phyloP scores from a whole-genome alignment of 352 stramenopile species.

The Pythium phragmiticola region DNA sequence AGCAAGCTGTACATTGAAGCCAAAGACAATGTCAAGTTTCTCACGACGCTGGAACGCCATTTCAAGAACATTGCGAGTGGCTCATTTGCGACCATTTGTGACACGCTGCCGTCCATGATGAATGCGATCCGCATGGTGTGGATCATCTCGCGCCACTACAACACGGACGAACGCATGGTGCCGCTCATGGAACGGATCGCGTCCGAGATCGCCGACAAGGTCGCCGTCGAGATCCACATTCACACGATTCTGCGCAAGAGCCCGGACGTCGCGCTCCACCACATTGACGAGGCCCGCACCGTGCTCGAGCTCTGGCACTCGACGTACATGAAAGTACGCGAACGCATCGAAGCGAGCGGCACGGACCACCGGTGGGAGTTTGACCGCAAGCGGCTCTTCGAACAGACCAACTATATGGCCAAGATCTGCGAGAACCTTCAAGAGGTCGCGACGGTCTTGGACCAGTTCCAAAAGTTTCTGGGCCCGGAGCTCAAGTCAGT shows the following conservation, averaged over 20 bases:
- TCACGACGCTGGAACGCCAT: slow-evolving; percentile 94
- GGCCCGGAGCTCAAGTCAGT: slow-evolving; percentile 95
- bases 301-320: slow-evolving; percentile 93
- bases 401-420: slow-evolving; percentile 96
- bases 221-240: slow-evolving; percentile 90
- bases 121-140: slow-evolving; percentile 97
- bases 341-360: slow-evolving; percentile 92
- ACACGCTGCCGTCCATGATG: slow-evolving; percentile 96
- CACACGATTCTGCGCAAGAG: slow-evolving; percentile 85
- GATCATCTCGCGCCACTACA: slow-evolving; percentile 97
- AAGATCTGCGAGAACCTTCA: slow-evolving; percentile 94
- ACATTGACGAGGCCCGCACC: slow-evolving; percentile 90
- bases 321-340: slow-evolving; percentile 94
- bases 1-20: slow-evolving; percentile 95
- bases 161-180: slow-evolving; percentile 96
- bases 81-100: slow-evolving; percentile 89
- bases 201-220: slow-evolving; percentile 92
- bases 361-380: slow-evolving; percentile 97
- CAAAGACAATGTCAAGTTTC: slow-evolving; percentile 97
- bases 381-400: slow-evolving; percentile 93
- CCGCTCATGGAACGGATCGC: slow-evolving; percentile 96
- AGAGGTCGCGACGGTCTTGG: slow-evolving; percentile 91
- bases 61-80: slow-evolving; percentile 94
- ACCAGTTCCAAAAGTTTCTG: slow-evolving; percentile 96
- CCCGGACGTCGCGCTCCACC: slow-evolving; percentile 70